These are phyloP conservation scores for Tricholoma sp. DNA, from an alignment of 768 basidiomycete species.

Conservation along the genomic window DNA sequence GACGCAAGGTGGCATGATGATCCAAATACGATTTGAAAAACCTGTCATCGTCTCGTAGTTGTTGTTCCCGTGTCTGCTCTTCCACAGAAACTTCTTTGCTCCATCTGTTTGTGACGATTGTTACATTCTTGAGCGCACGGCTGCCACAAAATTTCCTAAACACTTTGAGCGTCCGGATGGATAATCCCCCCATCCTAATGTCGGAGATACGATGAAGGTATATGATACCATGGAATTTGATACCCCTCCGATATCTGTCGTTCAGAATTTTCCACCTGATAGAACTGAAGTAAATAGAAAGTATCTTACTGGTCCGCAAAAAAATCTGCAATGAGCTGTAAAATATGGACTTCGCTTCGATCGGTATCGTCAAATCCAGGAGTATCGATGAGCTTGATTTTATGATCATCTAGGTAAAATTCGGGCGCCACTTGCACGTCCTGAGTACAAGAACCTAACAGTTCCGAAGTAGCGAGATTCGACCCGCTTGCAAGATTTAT, in stretches of 20 bases:
- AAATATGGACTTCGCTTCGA: slow-evolving; percentile 24
- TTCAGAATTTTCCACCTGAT: neutral
- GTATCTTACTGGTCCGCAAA: neutral
- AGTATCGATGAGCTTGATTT: slow-evolving; percentile 31
- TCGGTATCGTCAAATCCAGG: slow-evolving; percentile 37
- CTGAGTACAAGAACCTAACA: neutral
- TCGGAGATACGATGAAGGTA: slow-evolving; percentile 35
- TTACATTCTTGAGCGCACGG: slow-evolving; percentile 36
- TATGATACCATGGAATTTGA: slow-evolving; percentile 31
- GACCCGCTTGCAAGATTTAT: slow-evolving; percentile 1
- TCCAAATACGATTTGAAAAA: slow-evolving; percentile 39
- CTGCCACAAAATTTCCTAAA: slow-evolving; percentile 40
- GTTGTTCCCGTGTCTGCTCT: slow-evolving; percentile 23
- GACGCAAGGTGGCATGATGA: slow-evolving; percentile 26
- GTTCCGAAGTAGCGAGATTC: neutral
- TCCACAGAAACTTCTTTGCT: slow-evolving; percentile 25
- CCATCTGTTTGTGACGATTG: slow-evolving; percentile 43
- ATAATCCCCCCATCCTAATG: slow-evolving; percentile 31
- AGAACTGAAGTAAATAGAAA: neutral
- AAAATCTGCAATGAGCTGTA: slow-evolving; percentile 21
- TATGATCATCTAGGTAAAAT: slow-evolving; percentile 24
- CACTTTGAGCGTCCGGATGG: slow-evolving; percentile 36
- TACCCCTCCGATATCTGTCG: slow-evolving; percentile 12
- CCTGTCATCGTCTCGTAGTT: slow-evolving; percentile 9
- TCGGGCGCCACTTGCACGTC: neutral